These are phyloP conservation scores for Prunus dulcis DNA, from an alignment of 306 rosid genomes.

Conservation along the genomic window DNA sequence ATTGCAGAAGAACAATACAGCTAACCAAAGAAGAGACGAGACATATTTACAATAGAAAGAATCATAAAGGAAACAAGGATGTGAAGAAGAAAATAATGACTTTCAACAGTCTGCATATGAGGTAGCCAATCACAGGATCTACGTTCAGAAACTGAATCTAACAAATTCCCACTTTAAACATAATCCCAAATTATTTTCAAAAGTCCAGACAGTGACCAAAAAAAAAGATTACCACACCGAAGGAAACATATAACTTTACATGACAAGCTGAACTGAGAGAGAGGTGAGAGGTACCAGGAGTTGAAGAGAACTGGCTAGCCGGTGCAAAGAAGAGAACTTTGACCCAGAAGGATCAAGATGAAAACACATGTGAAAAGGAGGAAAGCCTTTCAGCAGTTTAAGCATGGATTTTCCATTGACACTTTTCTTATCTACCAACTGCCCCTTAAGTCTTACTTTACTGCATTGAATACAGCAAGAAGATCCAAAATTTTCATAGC, in stretches of 20 bases:
- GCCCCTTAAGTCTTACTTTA: neutral
- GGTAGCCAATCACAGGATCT: neutral
- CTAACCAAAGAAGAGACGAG: neutral
- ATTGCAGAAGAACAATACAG: neutral
- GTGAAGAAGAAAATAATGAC: neutral
- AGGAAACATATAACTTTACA: neutral
- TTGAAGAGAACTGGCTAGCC: neutral
- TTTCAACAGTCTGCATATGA: constrained; percentile 5
- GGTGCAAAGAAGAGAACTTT: neutral
- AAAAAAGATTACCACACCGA: neutral
- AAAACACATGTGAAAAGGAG: neutral
- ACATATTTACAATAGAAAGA: constrained; percentile 7
- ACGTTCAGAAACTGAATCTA: constrained; percentile 4
- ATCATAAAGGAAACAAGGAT: neutral
- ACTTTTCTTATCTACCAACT: constrained; percentile 8
- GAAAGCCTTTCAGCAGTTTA: neutral
- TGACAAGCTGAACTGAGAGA: neutral
- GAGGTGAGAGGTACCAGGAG: neutral
- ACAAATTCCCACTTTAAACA: neutral
- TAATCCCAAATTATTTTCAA: neutral
- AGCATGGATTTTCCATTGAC: neutral
- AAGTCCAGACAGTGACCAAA: neutral
- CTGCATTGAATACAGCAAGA: neutral
- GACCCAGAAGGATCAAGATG: constrained; percentile 1
- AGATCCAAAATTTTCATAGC: neutral